Evolutionary conservation across 805 yeast species (phyloP), one percentile per base, ranked within the genome.

Genomic region (Scheffersomyces stipitis): DNA sequence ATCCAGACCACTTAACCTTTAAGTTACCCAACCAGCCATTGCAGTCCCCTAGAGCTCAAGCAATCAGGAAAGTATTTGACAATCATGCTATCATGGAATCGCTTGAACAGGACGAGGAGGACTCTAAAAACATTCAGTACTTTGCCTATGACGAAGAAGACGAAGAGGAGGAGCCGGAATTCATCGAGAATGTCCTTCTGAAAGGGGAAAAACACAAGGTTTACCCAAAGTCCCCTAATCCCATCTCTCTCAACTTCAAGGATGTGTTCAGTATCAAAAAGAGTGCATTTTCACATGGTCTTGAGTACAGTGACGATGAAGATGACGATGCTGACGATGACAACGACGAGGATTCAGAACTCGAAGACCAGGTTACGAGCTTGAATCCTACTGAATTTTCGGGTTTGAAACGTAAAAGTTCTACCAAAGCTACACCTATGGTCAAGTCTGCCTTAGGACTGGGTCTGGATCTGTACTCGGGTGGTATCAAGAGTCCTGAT

Each of bases 141-240:
- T 57, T 52, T 24, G 62, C 52, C n/a, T n/a, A n/a, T n/a, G n/a
- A n/a, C n/a, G n/a, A n/a, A n/a, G 15, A 41, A 46, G 59, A 48
- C 13, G 49, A 44, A 28, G 66, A 75, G 59, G 69, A 67, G 26
- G 13, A 26, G 13, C 7, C n/a, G 13, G 38, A 39, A 5, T 27
- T 28, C 30, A 26, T 29, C n/a, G 37, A 29, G 23, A 41, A 34
- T 34, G 15, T 29, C 30, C 9, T 22, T 16, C 32, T 38, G 42
- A 23, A 32, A 24, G 44, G 35, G 4, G 33, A 17, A 5, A 27
- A 33, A 18, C 17, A 13, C 28, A 16, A 23, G 28, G 30, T 33
- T 35, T 65, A 64, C 37, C 74, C 78, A 2, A 67, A 61, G 26
- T 74, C 77, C 13, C 78, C 68, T 10, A 54, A 50, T 34, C 66